These are phyloP conservation scores for Akanthomyces lecanii DNA, from an alignment of 2,329 filamentous ascomycete genomes.

Conservation along the genomic window DNA sequence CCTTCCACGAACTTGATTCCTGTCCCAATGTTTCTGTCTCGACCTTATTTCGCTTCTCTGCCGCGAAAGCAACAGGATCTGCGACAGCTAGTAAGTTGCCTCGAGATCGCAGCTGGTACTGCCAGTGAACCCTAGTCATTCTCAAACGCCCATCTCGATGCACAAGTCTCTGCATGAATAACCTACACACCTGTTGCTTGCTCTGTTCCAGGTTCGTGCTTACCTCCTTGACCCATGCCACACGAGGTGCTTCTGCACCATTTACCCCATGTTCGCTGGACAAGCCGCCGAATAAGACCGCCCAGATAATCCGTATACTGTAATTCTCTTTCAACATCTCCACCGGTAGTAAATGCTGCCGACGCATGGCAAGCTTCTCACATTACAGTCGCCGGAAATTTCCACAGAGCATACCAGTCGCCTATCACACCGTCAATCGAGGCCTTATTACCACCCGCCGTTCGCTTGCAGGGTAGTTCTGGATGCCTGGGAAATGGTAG, in stretches of 20 bases:
- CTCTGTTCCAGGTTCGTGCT: background rate
- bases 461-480: background rate
- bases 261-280: background rate
- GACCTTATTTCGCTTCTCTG: background rate
- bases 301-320: background rate
- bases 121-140: background rate
- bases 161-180: background rate
- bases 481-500: background rate
- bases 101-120: background rate
- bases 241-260: no score
- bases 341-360: background rate
- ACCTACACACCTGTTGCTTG: background rate
- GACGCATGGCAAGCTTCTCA: background rate
- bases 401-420: conserved; percentile 4
- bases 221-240: background rate
- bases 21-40: background rate
- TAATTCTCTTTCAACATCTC: background rate
- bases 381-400: background rate
- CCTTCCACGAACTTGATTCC: background rate
- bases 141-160: background rate
- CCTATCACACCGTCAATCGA: background rate
- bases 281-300: background rate
- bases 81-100: background rate
- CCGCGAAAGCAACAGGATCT: background rate
- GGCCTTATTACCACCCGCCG: background rate